These are phyloP conservation scores for Rhododendron vialii DNA, from an alignment of 148 eudicot genomes.

Conservation along the genomic window DNA sequence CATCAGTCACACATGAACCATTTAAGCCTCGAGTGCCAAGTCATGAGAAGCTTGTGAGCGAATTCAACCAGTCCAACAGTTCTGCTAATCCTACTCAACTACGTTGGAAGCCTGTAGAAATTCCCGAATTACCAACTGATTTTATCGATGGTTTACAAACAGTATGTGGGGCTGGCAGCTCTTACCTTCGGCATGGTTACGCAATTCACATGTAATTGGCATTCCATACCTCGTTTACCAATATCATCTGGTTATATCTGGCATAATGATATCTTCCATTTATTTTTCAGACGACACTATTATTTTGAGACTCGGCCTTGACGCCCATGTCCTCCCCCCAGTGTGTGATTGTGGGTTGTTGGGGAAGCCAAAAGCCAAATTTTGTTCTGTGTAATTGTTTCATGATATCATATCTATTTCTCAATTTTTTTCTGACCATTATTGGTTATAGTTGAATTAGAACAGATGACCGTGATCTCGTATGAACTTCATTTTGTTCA, in stretches of 20 bases:
- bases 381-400: neutral
- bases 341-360: neutral
- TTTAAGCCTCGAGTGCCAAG: slow-evolving; percentile 66
- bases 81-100: slow-evolving; percentile 87
- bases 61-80: slow-evolving; percentile 73
- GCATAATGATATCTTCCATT: neutral
- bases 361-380: neutral
- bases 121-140: slow-evolving; percentile 67
- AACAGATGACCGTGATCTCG: neutral
- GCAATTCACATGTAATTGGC: slow-evolving; percentile 93
- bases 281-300: neutral
- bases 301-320: neutral
- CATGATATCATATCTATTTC: neutral
- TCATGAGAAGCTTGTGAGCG: slow-evolving; percentile 74
- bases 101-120: slow-evolving; percentile 79
- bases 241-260: neutral
- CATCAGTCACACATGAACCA: slow-evolving; percentile 97
- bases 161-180: slow-evolving; percentile 94
- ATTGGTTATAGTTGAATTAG: neutral
- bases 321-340: neutral
- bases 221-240: slow-evolving; percentile 10
- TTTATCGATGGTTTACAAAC: slow-evolving; percentile 83
- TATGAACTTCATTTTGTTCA: neutral
- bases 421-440: neutral
- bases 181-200: slow-evolving; percentile 86